Evolutionary conservation across 1,284 basidiomycete genomes (phyloP), one percentile per base, ranked within the genome.

Genomic region (Microstroma glucosiphilum): DNA sequence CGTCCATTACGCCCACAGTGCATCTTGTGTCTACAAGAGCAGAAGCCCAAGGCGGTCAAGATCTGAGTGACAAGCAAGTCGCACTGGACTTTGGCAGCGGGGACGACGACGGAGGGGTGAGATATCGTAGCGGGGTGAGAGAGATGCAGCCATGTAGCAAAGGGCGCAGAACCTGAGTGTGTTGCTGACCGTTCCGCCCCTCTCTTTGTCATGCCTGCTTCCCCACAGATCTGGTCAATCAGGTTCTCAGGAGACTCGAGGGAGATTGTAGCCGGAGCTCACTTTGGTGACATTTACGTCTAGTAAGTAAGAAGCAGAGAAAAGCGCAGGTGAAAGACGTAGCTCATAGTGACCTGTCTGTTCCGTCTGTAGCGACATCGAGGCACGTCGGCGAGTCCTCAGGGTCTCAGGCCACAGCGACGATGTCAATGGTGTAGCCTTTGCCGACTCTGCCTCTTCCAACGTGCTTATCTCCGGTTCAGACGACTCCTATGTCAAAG

Each of bases 171-270:
- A 12, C n/a, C 11, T 12, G 46, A 37, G 9, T 37, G 30, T 9
- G 9, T 37, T 9, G 30, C 30, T 37, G 9, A 48, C 46, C 60
- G 49, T 57, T 17, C 43, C 40, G 55, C n/a, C 40, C 6, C 42
- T 25, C 13, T 46, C 40, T 51, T 9, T 46, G 12, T 40, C n/a
- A 37, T 37, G 30, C 3, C 30, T 37, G 30, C 30, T 37, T 37
- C 17, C 46, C 23, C 15, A 59, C 65, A 83, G 81, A 91, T 97
- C 61, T 97, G 90, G 88, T 88, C 90, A 68, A 91, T 96, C 77
- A 86, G 91, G 25, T 98, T 97, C 79, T 96, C 91, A 40, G 91
- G 92, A 13, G 93, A 97, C 74, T 92, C 92, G 0, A 89, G 89
- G 61, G 96, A 98, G 80, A 87, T 97, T 40, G 82, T 86, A 8